Evolutionary conservation across 345 rosid species (phyloP).

Genomic region (Clausena lansium): DNA sequence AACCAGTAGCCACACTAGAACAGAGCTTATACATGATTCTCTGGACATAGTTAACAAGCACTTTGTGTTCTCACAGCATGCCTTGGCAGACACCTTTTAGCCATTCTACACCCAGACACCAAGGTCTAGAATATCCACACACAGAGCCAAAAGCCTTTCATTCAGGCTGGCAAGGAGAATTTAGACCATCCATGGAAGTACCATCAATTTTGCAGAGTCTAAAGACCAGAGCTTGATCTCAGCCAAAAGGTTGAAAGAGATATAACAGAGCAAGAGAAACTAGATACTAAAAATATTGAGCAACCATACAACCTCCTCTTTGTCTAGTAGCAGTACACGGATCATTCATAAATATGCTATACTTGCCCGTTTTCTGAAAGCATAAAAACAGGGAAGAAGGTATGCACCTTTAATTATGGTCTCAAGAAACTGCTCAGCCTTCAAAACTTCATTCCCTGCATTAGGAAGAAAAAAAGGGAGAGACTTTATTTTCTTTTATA

Average conservation of each 20-base stretch:
- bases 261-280: background rate
- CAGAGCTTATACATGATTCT: background rate
- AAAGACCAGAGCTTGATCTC: background rate
- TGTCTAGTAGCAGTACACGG: background rate
- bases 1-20: background rate
- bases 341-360: background rate
- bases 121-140: background rate
- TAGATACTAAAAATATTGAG: background rate
- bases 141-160: background rate
- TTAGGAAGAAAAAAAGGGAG: conserved; percentile 7
- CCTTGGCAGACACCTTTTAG: background rate
- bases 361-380: background rate
- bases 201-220: background rate
- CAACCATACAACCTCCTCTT: background rate
- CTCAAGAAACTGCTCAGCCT: conserved; percentile 75
- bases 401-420: conserved; percentile 64
- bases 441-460: conserved; percentile 71
- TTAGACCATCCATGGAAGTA: background rate
- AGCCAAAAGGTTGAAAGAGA: background rate
- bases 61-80: background rate
- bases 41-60: background rate
- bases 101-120: background rate
- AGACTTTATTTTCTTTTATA: background rate
- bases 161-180: background rate
- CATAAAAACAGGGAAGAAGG: background rate